A percentile compares a stretch with the other conserved stretches of the same genome.
These are phyloP conservation scores for Tuber microsphaerosporum DNA, from an alignment of 495 filamentous ascomycete species.

Conservation along the genomic window DNA sequence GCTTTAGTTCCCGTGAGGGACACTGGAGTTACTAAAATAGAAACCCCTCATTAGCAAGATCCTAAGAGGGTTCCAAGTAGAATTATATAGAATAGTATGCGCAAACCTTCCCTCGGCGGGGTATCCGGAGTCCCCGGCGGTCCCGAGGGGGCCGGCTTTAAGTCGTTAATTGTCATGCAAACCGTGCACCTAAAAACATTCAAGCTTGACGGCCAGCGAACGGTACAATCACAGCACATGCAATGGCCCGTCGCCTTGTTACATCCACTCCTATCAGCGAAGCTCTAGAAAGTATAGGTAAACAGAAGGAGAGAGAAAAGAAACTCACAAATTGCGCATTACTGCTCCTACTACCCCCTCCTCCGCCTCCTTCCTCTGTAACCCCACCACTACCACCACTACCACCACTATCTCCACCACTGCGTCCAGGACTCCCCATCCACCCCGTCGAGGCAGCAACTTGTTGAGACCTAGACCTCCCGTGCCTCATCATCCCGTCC, in stretches of 20 bases:
- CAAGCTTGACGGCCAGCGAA: conserved; percentile 74
- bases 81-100: neutral
- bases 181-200: conserved; percentile 74
- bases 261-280: neutral
- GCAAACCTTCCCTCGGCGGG: conserved; percentile 5
- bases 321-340: neutral
- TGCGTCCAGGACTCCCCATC: conserved; percentile 7
- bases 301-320: neutral
- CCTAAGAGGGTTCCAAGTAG: neutral
- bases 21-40: conserved; percentile 15
- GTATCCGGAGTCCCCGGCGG: neutral
- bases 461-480: neutral
- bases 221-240: conserved; percentile 71
- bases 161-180: conserved; percentile 80
- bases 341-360: neutral
- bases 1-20: conserved; percentile 24
- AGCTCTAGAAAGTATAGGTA: neutral
- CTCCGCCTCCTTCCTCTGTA: neutral
- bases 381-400: neutral
- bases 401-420: neutral
- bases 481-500: neutral
- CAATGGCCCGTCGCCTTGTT: conserved; percentile 60
- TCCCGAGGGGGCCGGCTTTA: conserved; percentile 47
- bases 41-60: neutral
- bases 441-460: neutral